phyloP scores from a whole-genome alignment of 1,139 yeast species.

The Geotrichum macrosporum region DNA sequence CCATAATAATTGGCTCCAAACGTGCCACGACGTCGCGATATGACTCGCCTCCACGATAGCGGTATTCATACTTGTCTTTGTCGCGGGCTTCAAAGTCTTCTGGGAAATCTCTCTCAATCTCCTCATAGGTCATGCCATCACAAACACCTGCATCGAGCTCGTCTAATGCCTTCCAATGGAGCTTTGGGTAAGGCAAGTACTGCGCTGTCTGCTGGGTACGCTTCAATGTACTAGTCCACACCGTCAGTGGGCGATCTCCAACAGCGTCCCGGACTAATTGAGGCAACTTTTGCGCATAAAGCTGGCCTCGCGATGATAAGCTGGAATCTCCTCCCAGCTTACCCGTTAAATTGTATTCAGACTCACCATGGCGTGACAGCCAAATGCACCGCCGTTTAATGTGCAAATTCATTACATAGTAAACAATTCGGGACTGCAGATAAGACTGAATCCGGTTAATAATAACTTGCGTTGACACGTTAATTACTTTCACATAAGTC shows the following conservation, averaged over 20 bases:
- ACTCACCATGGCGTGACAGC: slow-evolving; percentile 94
- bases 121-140: slow-evolving; percentile 90
- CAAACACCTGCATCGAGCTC: slow-evolving; percentile 98
- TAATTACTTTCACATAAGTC: slow-evolving; percentile 81
- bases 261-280: slow-evolving; percentile 68
- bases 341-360: slow-evolving; percentile 85
- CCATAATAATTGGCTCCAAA: slow-evolving; percentile 96
- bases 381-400: slow-evolving; percentile 88
- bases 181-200: slow-evolving; percentile 71
- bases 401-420: slow-evolving; percentile 92
- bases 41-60: slow-evolving; percentile 96
- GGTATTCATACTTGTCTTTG: slow-evolving; percentile 89
- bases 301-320: slow-evolving; percentile 77
- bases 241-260: slow-evolving; percentile 75
- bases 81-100: slow-evolving; percentile 95
- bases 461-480: slow-evolving; percentile 81
- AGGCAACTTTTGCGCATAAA: slow-evolving; percentile 81
- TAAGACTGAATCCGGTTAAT: slow-evolving; percentile 84
- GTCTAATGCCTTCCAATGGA: slow-evolving; percentile 95
- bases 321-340: slow-evolving; percentile 95
- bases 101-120: slow-evolving; percentile 77
- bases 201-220: slow-evolving; percentile 94
- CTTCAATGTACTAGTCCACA: slow-evolving; percentile 91
- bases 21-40: slow-evolving; percentile 93
- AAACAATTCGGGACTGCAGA: slow-evolving; percentile 86